Evolutionary conservation across 2,329 filamentous ascomycete species (phyloP).

Genomic region (Xylariaceae sp.): DNA sequence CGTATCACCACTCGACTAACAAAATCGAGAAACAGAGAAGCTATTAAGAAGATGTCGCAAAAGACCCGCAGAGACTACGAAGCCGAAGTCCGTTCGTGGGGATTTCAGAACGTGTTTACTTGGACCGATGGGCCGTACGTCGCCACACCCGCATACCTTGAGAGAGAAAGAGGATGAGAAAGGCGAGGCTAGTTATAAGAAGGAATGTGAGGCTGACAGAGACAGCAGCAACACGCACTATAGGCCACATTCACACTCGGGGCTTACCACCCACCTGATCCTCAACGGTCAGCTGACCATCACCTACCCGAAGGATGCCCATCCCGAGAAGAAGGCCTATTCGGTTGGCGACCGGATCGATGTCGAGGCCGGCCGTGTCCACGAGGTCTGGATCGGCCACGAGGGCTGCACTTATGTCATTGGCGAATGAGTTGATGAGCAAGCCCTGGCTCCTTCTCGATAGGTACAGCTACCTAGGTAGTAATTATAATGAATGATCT

Average conservation of each 20-base stretch:
- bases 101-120: slow-evolving; percentile 69
- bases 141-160: neutral
- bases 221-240: slow-evolving; percentile 65
- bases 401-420: slow-evolving; percentile 71
- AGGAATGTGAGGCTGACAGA: neutral
- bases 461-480: no score
- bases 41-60: slow-evolving; percentile 23
- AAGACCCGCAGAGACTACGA: slow-evolving; percentile 55
- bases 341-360: slow-evolving; percentile 65
- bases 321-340: slow-evolving; percentile 59
- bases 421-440: slow-evolving; percentile 53
- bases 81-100: slow-evolving; percentile 67
- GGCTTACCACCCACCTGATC: slow-evolving; percentile 71
- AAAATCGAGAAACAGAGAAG: neutral
- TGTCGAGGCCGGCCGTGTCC: slow-evolving; percentile 63
- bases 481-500: no score
- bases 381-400: slow-evolving; percentile 71
- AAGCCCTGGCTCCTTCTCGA: neutral
- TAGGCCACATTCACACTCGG: slow-evolving; percentile 65
- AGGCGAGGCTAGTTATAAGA: neutral
- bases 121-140: slow-evolving; percentile 72
- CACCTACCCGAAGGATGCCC: slow-evolving; percentile 63
- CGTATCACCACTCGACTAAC: neutral
- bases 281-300: slow-evolving; percentile 67
- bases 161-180: neutral